A percentile compares a stretch with the other conserved stretches of the same genome.
Conservation (phyloP, 139 green algal species). For the Gonium pectorale region DNA sequence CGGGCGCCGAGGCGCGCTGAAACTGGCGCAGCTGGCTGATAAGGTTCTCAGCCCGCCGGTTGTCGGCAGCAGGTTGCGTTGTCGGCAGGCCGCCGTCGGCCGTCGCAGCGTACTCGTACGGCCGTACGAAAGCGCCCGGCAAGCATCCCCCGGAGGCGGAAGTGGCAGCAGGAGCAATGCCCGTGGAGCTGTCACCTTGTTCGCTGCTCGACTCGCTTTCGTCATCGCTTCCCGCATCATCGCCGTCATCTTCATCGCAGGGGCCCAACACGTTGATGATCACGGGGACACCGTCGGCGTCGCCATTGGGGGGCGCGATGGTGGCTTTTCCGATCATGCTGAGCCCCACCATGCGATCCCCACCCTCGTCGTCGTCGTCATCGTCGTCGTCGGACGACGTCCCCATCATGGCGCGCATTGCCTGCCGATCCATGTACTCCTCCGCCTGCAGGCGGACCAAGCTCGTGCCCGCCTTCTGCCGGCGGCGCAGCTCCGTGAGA, state of each 20-base stretch:
- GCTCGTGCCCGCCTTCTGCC: neutral
- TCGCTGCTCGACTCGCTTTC: neutral
- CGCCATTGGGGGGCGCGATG: neutral
- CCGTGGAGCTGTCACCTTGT: neutral
- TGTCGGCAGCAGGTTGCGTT: too few species aligned
- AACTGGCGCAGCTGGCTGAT: neutral
- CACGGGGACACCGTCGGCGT: neutral
- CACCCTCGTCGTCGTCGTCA: neutral
- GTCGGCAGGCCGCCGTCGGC: neutral
- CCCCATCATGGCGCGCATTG: neutral
- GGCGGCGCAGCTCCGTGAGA: neutral
- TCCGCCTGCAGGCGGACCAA: constrained; percentile 18
- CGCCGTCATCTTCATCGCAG: too few species aligned
- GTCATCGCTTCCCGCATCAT: neutral
- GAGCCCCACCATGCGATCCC: too few species aligned
- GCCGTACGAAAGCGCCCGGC: too few species aligned
- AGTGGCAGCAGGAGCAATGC: neutral
- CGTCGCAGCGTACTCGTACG: neutral
- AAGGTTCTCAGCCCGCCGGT: neutral
- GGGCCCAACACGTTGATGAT: neutral
- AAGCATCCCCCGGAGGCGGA: neutral
- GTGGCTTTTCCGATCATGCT: neutral
- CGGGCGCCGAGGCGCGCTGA: neutral
- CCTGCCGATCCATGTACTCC: neutral
- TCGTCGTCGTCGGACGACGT: neutral